phyloP scores from a whole-genome alignment of 148 eudicot genomes.

The Chenopodium album region DNA sequence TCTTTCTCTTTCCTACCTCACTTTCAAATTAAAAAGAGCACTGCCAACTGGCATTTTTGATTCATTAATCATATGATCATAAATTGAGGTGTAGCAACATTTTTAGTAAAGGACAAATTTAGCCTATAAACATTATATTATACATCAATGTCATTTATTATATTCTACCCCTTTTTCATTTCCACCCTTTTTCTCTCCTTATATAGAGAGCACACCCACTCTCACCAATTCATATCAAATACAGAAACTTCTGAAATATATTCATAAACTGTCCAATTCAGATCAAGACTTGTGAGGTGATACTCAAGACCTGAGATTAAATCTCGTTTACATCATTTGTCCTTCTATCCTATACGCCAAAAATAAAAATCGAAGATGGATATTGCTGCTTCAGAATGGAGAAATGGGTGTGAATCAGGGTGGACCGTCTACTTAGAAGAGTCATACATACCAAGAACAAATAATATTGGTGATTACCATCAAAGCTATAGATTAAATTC shows the following conservation, averaged over 20 bases:
- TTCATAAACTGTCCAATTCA: too few species aligned
- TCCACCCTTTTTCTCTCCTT: neutral
- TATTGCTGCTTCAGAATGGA: conserved; percentile 48
- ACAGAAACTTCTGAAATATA: too few species aligned
- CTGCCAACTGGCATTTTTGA: conserved; percentile 67
- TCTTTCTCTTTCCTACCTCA: conserved; percentile 3
- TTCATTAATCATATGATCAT: conserved; percentile 34
- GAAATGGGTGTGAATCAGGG: conserved; percentile 81
- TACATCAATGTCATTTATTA: conserved; percentile 26
- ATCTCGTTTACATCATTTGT: too few species aligned
- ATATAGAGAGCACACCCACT: neutral
- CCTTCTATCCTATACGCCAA: too few species aligned
- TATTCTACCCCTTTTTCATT: neutral
- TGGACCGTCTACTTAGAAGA: conserved; percentile 86
- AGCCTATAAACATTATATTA: conserved; percentile 25
- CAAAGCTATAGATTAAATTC: conserved; percentile 25
- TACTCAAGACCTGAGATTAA: too few species aligned
- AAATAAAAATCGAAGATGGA: conserved; percentile 31
- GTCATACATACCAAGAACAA: conserved; percentile 28
- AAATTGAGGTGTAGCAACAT: conserved; percentile 34
- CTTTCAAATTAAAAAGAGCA: conserved; percentile 28
- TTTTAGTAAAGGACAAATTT: conserved; percentile 39
- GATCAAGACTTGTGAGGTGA: too few species aligned
- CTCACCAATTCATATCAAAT: neutral
- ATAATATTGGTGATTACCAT: neutral